Evolutionary conservation across 768 basidiomycete genomes (phyloP).

Genomic region (Pleurotus citrinopileatus): DNA sequence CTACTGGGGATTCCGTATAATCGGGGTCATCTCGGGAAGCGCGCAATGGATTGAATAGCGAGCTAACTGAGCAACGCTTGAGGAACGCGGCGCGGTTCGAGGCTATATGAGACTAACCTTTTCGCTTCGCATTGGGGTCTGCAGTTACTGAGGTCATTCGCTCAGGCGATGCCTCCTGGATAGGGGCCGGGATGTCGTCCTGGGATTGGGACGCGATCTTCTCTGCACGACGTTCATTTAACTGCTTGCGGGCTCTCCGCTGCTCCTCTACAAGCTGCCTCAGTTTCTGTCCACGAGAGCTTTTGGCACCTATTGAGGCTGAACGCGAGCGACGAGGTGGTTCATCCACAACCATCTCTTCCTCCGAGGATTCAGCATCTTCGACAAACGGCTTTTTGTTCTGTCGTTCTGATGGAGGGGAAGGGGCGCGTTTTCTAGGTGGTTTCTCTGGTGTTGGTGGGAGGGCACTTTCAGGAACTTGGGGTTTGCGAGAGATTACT

Average conservation of each 20-base stretch:
- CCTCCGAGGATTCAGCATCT: conserved; percentile 28
- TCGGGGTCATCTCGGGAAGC: conserved; percentile 27
- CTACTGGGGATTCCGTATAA: conserved; percentile 25
- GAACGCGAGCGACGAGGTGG: conserved; percentile 10
- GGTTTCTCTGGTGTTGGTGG: conserved; percentile 7
- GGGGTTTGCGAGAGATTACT: conserved; percentile 24
- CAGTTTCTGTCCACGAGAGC: conserved; percentile 19
- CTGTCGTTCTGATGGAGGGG: conserved; percentile 20
- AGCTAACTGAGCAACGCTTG: conserved; percentile 23
- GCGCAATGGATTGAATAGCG: conserved; percentile 32
- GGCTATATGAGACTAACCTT: neutral
- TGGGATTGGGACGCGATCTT: conserved; percentile 8
- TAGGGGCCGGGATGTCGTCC: conserved; percentile 18
- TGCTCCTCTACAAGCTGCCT: conserved; percentile 31
- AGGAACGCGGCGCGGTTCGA: neutral
- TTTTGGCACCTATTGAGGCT: conserved; percentile 3
- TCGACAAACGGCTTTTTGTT: conserved; percentile 20
- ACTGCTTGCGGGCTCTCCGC: conserved; percentile 29
- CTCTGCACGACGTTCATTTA: conserved; percentile 24
- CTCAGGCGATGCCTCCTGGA: conserved; percentile 40
- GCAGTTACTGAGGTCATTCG: neutral
- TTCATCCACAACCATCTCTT: conserved; percentile 50
- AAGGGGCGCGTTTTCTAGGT: conserved; percentile 10
- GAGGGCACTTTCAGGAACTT: conserved; percentile 2
- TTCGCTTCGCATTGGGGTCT: neutral